A percentile compares a stretch with the other conserved stretches of the same genome.
Conservation (phyloP, 805 yeast genomes). For the Candida sonorensis region DNA sequence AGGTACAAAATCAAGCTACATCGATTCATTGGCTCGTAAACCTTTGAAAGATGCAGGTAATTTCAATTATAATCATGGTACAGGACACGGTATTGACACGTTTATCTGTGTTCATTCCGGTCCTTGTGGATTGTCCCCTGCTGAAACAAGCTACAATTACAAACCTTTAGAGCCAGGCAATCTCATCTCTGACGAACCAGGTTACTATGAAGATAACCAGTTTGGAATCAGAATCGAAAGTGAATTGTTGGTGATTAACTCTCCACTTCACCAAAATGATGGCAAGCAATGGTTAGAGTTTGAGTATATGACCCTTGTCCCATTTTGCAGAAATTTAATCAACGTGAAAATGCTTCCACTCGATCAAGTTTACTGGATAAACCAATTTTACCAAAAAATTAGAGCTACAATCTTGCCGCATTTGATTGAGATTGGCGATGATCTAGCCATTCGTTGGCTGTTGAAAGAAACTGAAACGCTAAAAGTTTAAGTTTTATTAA, state of each 20-base stretch:
- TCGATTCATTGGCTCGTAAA: slow-evolving; percentile 81
- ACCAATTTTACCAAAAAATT: slow-evolving; percentile 55
- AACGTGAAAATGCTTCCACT: slow-evolving; percentile 47
- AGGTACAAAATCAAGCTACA: slow-evolving; percentile 64
- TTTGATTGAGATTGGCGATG: slow-evolving; percentile 48
- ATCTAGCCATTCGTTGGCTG: slow-evolving; percentile 65
- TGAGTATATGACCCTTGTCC: slow-evolving; percentile 80
- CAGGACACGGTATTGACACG: slow-evolving; percentile 97
- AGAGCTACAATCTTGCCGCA: slow-evolving; percentile 44
- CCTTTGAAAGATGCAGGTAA: slow-evolving; percentile 70
- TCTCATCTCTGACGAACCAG: slow-evolving; percentile 88
- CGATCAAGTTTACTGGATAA: slow-evolving; percentile 64
- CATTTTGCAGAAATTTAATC: slow-evolving; percentile 74
- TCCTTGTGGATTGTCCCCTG: slow-evolving; percentile 71
- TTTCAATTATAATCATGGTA: slow-evolving; percentile 85
- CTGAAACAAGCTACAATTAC: slow-evolving; percentile 29
- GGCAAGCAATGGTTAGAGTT: slow-evolving; percentile 59
- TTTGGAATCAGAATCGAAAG: slow-evolving; percentile 89
- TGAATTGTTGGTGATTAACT: slow-evolving; percentile 48
- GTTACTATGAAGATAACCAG: slow-evolving; percentile 83
- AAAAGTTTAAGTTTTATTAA: too few relatives aligned
- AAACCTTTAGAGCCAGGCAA: slow-evolving; percentile 59
- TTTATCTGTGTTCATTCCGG: slow-evolving; percentile 92
- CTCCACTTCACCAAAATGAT: slow-evolving; percentile 19
- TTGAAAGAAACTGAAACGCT: slow-evolving; percentile 50